Evolutionary conservation across 1,284 basidiomycete species (phyloP).

Genomic region (Microbotryum lychnidis-dioicae): DNA sequence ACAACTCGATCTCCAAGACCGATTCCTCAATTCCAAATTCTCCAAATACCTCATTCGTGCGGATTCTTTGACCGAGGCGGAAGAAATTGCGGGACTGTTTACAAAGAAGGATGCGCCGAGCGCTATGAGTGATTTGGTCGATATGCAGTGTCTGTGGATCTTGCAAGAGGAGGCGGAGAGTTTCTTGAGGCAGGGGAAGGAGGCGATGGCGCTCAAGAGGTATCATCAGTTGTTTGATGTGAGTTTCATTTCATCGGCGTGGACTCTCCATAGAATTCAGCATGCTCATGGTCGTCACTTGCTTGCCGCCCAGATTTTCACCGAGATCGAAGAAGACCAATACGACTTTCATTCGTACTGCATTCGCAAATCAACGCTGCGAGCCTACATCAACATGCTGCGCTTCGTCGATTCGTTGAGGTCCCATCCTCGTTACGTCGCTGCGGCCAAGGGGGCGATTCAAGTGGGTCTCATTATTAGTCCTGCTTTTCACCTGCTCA

Average conservation of each 20-base stretch:
- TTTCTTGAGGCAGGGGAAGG: constrained; percentile 56
- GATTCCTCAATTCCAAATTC: constrained; percentile 89
- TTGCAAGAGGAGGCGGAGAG: constrained; percentile 74
- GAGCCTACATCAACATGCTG: constrained; percentile 58
- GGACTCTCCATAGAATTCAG: too few relatives aligned
- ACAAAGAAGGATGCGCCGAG: constrained; percentile 83
- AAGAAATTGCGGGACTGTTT: constrained; percentile 66
- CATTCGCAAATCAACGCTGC: constrained; percentile 78
- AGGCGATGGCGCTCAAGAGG: constrained; percentile 79
- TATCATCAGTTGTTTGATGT: constrained; percentile 71
- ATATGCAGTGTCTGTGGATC: constrained; percentile 93
- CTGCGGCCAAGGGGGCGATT: constrained; percentile 19
- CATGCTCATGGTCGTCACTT: too few relatives aligned
- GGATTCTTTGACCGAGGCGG: constrained; percentile 66
- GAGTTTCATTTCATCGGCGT: constrained; percentile 9
- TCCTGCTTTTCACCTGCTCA: background rate
- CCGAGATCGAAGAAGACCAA: constrained; percentile 89
- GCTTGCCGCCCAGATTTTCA: constrained; percentile 54
- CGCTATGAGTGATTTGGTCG: constrained; percentile 74
- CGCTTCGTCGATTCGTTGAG: constrained; percentile 22
- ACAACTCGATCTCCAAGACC: constrained; percentile 82
- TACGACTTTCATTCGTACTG: constrained; percentile 98
- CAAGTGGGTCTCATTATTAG: background rate
- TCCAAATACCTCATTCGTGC: constrained; percentile 85
- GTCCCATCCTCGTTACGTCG: constrained; percentile 19